Base-by-base conservation (phyloP, 2,329 filamentous ascomycete genomes). In the Penicillium frequentans region DNA sequence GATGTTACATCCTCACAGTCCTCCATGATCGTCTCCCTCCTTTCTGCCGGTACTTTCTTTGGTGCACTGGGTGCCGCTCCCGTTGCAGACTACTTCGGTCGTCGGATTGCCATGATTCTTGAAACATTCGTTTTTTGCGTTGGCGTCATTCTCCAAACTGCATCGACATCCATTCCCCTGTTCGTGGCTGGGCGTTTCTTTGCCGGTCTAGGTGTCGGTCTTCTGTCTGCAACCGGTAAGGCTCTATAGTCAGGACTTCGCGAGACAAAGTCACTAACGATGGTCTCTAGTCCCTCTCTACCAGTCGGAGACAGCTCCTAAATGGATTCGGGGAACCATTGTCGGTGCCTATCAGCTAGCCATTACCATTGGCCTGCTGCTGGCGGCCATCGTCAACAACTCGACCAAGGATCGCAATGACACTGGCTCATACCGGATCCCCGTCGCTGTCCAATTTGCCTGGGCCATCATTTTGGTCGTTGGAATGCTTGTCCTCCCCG, bases 261-360 rank as follows among this genome's bases (percentile, higher is more conserved):
- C 33, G 5, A 2, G 19, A 35, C 13, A n/a, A n/a, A 11, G n/a
- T 51, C 29, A 3, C 4, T 39, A 27, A 19, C 42, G 3, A 10
- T 13, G 5, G 19, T 35, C 13, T 56, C 56, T 59, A 69, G 62
- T 71, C 35, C 65, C 70, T 67, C 81, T 91, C 53, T 92, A 93
- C 83, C 92, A 93, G 87, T 91, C 88, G 44, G 90, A 93, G 77
- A 90, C 91, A 66, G 71, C 74, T 31, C 87, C 88, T 48, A 84
- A 83, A 72, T 90, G 89, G 76, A 87, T 93, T 64, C 85, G 90
- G 67, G 89, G 90, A 68, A 86, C 88, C 54, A 84, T 92, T 52
- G 90, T 93, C 21, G 84, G 88, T 9, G 88, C 87, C 9, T 93
- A 92, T 77, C 89, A 93, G 72, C 90, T 91, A 78, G 90, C 86